Conservation (phyloP, 306 rosid genomes). For the Gillenia trifoliata region DNA sequence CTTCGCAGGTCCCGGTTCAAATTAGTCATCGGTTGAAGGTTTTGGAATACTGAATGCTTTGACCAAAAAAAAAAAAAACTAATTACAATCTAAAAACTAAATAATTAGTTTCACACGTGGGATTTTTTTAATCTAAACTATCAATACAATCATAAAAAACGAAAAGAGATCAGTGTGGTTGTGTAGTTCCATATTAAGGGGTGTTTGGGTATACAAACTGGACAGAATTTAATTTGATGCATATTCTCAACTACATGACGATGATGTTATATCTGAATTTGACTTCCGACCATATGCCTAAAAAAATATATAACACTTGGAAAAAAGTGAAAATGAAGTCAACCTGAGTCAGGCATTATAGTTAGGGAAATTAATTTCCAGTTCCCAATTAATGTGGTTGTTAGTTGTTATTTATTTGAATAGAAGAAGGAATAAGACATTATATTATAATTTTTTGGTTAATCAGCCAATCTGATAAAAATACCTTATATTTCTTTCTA, state of each 20-base stretch:
- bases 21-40: no score
- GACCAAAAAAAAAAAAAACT: no score
- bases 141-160: no score
- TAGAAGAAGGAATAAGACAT: background rate
- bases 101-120: no score
- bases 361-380: background rate
- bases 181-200: background rate
- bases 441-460: no score
- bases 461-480: no score
- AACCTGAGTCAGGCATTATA: background rate
- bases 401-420: background rate
- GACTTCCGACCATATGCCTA: background rate
- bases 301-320: background rate
- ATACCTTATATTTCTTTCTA: no score
- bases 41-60: no score
- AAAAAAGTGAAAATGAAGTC: background rate
- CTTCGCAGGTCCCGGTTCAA: no score
- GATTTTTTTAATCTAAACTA: no score
- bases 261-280: background rate
- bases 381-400: slow-evolving; percentile 6
- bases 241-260: background rate
- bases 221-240: background rate
- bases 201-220: background rate
- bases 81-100: no score
- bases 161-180: no score